These are phyloP conservation scores for Margaritispora aquatica DNA, from an alignment of 495 filamentous ascomycete species.

Conservation along the genomic window DNA sequence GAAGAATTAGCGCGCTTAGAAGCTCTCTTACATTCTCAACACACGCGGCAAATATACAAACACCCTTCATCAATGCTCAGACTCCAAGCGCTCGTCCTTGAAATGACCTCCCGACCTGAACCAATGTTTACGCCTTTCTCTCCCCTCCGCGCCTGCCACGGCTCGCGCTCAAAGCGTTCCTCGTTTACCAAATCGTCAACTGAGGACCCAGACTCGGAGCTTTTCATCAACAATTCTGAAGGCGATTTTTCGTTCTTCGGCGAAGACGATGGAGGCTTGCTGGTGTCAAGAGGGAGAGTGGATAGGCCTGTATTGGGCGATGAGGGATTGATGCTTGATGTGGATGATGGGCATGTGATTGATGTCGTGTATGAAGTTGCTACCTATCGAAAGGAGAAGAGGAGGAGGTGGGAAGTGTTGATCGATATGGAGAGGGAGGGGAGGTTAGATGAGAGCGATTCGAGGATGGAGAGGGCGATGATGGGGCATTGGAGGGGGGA, in stretches of 20 bases:
- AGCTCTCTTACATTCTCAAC: conserved; percentile 28
- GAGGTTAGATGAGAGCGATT: background rate
- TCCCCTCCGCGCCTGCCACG: conserved; percentile 29
- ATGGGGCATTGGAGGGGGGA: conserved; percentile 19
- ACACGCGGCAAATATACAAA: conserved; percentile 25
- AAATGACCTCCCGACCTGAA: conserved; percentile 39
- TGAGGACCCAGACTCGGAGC: conserved; percentile 54
- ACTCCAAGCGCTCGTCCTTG: conserved; percentile 49
- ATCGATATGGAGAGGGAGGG: no score
- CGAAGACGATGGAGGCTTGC: conserved; percentile 53
- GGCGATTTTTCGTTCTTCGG: conserved; percentile 62
- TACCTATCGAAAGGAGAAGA: conserved; percentile 11
- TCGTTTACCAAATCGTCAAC: conserved; percentile 45
- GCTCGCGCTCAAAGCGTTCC: conserved; percentile 24
- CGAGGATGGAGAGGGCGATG: background rate
- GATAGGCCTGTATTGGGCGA: background rate
- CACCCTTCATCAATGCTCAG: conserved; percentile 28
- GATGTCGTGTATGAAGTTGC: conserved; percentile 15
- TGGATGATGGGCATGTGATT: background rate
- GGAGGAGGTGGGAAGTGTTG: conserved; percentile 1
- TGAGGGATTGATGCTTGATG: conserved; percentile 5
- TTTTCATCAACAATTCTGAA: conserved; percentile 52
- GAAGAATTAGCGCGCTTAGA: conserved; percentile 47
- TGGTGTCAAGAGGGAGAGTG: conserved; percentile 14
- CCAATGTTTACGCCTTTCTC: conserved; percentile 3